A percentile compares a stretch with the other conserved stretches of the same genome.
Conservation (phyloP, 352 stramenopile genomes). For the Phytopythium vexans region DNA sequence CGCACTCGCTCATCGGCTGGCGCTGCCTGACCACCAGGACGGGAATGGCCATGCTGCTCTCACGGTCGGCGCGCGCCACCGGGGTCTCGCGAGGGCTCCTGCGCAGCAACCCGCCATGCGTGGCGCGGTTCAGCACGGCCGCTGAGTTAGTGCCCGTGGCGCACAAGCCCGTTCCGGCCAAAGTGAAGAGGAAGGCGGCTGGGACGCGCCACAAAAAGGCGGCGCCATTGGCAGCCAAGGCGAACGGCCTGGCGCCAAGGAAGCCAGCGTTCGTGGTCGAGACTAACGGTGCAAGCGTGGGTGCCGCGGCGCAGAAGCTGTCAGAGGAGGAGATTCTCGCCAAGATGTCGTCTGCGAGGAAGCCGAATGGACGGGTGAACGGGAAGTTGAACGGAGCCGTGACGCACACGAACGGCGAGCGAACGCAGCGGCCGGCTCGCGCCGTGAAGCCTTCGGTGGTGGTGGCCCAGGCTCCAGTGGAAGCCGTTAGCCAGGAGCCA, state of each 20-base stretch:
- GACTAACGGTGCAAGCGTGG: too few species aligned
- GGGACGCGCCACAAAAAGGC: conserved; percentile 25
- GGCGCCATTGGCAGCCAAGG: conserved; percentile 1
- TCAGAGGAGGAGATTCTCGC: conserved; percentile 34
- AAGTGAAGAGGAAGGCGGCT: conserved; percentile 29
- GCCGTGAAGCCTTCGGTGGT: conserved; percentile 7
- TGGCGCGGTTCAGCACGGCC: not conserved
- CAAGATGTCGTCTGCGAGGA: conserved; percentile 11
- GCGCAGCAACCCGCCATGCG: not conserved
- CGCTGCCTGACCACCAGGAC: not conserved
- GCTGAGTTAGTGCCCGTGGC: not conserved
- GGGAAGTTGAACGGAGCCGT: conserved; percentile 7
- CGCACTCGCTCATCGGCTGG: not conserved
- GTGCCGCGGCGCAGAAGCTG: conserved; percentile 19
- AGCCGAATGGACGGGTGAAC: conserved; percentile 6
- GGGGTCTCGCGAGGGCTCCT: too few species aligned
- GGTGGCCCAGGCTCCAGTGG: conserved; percentile 1
- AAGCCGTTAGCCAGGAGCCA: too few species aligned
- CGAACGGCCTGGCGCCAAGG: conserved; percentile 8
- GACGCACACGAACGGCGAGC: not conserved
- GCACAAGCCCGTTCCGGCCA: conserved; percentile 19
- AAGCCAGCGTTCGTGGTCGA: too few species aligned
- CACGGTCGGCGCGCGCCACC: not conserved
- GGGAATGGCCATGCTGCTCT: not conserved
- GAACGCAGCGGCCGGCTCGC: not conserved